A percentile compares a stretch with the other conserved stretches of the same genome.
phyloP scores from a whole-genome alignment of 1,139 yeast genomes.

The Kodamaea sp. region DNA sequence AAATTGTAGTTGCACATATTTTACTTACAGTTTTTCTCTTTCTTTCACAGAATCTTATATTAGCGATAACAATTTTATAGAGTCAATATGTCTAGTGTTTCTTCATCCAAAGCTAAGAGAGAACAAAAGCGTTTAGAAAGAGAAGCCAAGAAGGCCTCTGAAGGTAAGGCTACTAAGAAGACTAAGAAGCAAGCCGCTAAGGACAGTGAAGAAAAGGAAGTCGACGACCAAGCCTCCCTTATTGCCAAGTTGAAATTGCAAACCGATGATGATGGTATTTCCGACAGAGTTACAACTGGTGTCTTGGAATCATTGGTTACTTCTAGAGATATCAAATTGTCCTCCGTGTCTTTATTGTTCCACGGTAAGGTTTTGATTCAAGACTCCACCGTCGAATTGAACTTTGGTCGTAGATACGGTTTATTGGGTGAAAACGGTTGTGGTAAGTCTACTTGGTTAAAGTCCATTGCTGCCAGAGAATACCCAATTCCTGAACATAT shows the following conservation, averaged over 20 bases:
- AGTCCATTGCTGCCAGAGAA: constrained; percentile 93
- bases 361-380: constrained; percentile 96
- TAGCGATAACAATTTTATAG: constrained; percentile 1
- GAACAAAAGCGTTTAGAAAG: constrained; percentile 71
- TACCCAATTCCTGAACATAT: constrained; percentile 90
- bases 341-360: constrained; percentile 86
- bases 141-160: constrained; percentile 65
- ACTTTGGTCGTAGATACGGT: constrained; percentile 96
- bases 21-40: not conserved
- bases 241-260: constrained; percentile 87
- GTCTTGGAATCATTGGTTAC: constrained; percentile 85
- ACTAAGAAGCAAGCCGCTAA: constrained; percentile 54
- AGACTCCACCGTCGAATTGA: constrained; percentile 87
- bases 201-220: constrained; percentile 57
- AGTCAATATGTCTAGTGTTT: constrained; percentile 49
- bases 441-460: constrained; percentile 94
- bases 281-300: constrained; percentile 98
- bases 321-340: constrained; percentile 89
- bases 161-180: constrained; percentile 67
- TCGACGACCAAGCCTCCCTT: constrained; percentile 66
- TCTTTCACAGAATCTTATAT: not conserved
- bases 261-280: constrained; percentile 87
- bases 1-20: constrained; percentile 10
- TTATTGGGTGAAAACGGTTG: constrained; percentile 98
- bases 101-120: constrained; percentile 96